Evolutionary conservation across 1,284 basidiomycete genomes (phyloP), one percentile per base, ranked within the genome.

Genomic region (Prillingera fragicola): DNA sequence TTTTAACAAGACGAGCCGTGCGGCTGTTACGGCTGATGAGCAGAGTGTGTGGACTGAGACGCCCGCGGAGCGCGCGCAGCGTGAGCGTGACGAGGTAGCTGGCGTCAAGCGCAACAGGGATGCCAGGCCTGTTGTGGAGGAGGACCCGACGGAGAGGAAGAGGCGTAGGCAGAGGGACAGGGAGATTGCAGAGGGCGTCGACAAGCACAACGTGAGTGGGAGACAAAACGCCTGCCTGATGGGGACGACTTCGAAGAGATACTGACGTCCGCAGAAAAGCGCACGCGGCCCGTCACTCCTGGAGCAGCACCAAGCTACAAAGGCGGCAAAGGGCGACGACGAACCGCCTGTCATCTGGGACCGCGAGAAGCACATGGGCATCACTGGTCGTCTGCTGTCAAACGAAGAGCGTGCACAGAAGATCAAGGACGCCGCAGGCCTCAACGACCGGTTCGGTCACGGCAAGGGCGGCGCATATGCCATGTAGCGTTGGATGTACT

Each of bases 11-110:
- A 54, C 56, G 2, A 48, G 52, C 15, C 39, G 75, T 1, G 65
- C 55, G 65, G 51, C 69, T 70, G 59, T 62, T 5, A 42, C 57
- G 13, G 73, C 70, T 25, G 50, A 82, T 45, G 78, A 71, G 43
- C 55, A 55, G 33, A 82, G 81, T 2, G 75, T 90, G 3, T 95
- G 90, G 90, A 95, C 90, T 0, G 90, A 95, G 74, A 94, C 90
- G 0, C 91, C 90, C 0, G 82, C 81, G 0, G 87, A 95, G 59
- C 78, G 84, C 12, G 85, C 86, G 58, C 81, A 89, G 60, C 78
- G 90, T 3, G 71, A 92, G 13, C 81, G 81, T 3, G 90, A 94
- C 62, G 91, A 94, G 63, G 80, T 89, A 1, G 78, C 82, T 13
- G 89, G 90, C 8, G 84, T 84, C 65, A 86, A 85, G 64, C 77